These are phyloP conservation scores for Nemania bipapillata DNA, from an alignment of 2,329 filamentous ascomycete species.

Conservation along the genomic window DNA sequence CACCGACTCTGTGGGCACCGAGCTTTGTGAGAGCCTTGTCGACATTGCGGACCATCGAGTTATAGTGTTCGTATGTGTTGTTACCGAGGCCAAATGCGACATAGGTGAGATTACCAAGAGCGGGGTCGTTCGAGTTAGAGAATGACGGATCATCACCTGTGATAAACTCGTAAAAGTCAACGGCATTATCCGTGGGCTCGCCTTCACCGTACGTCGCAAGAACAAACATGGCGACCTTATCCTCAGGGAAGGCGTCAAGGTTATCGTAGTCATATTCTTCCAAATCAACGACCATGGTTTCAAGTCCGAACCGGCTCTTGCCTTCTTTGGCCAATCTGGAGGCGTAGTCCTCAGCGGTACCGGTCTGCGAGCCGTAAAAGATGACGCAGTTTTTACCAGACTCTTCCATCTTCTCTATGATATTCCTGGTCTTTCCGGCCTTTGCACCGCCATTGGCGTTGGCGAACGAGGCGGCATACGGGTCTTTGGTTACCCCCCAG, in stretches of 20 bases:
- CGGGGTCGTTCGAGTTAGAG: conserved; percentile 76
- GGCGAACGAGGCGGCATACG: conserved; percentile 80
- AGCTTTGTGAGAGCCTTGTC: conserved; percentile 82
- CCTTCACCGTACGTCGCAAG: conserved; percentile 98
- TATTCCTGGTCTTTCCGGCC: conserved; percentile 86
- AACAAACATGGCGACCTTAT: conserved; percentile 94
- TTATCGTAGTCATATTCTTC: conserved; percentile 98
- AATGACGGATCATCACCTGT: conserved; percentile 83
- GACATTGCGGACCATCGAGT: conserved; percentile 95
- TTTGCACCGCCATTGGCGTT: conserved; percentile 75
- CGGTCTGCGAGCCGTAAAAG: conserved; percentile 98
- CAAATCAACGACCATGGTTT: conserved; percentile 97
- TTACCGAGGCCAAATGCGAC: conserved; percentile 97
- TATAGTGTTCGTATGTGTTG: conserved; percentile 99
- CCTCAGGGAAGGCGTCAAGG: conserved; percentile 84
- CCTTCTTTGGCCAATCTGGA: conserved; percentile 96
- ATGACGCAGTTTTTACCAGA: conserved; percentile 96
- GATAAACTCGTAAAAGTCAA: conserved; percentile 98
- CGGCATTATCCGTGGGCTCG: conserved; percentile 97
- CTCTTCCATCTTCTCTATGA: conserved; percentile 96
- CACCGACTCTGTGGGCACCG: conserved; percentile 84
- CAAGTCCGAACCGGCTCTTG: conserved; percentile 92
- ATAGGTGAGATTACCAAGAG: conserved; percentile 86
- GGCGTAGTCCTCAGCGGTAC: conserved; percentile 97
- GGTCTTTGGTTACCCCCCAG: conserved; percentile 89